These are phyloP conservation scores for Vararia minispora DNA, from an alignment of 768 basidiomycete species.

Conservation along the genomic window DNA sequence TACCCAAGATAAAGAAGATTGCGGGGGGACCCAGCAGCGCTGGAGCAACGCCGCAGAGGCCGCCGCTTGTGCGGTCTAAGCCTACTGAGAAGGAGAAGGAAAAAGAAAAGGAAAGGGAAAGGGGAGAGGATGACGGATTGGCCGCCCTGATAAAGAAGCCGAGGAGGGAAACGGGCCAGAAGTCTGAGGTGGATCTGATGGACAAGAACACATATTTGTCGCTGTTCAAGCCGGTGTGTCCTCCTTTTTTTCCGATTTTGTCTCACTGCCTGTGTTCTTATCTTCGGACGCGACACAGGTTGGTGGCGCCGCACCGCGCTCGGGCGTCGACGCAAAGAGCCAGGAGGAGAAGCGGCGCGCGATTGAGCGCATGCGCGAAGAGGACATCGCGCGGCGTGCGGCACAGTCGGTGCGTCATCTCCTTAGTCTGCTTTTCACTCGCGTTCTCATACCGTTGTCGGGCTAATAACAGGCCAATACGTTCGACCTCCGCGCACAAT, in stretches of 20 bases:
- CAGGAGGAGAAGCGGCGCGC: slow-evolving; percentile 19
- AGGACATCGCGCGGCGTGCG: slow-evolving; percentile 17
- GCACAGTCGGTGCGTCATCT: slow-evolving; percentile 10
- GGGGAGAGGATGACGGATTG: slow-evolving; percentile 6
- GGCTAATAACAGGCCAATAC: slow-evolving; percentile 12
- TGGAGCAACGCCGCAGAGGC: no score
- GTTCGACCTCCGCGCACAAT: slow-evolving; percentile 18
- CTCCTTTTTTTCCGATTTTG: background rate
- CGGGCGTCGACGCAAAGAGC: slow-evolving; percentile 15
- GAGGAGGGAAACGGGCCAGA: slow-evolving; percentile 6
- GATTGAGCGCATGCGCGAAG: slow-evolving; percentile 19
- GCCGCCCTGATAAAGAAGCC: slow-evolving; percentile 9
- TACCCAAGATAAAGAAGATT: no score
- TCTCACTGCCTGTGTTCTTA: background rate
- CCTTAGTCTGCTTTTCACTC: background rate
- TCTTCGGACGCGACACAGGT: slow-evolving; percentile 5
- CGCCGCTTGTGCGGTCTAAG: no score
- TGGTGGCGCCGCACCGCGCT: slow-evolving; percentile 13
- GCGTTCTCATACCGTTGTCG: background rate
- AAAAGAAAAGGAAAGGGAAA: no score
- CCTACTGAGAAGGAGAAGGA: no score
- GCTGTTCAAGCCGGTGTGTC: slow-evolving; percentile 15
- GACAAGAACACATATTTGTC: slow-evolving; percentile 14
- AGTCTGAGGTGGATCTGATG: slow-evolving; percentile 14
- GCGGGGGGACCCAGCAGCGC: no score